Evolutionary conservation across 441 rosid genomes (phyloP).

Genomic region (Macaranga tanarius): DNA sequence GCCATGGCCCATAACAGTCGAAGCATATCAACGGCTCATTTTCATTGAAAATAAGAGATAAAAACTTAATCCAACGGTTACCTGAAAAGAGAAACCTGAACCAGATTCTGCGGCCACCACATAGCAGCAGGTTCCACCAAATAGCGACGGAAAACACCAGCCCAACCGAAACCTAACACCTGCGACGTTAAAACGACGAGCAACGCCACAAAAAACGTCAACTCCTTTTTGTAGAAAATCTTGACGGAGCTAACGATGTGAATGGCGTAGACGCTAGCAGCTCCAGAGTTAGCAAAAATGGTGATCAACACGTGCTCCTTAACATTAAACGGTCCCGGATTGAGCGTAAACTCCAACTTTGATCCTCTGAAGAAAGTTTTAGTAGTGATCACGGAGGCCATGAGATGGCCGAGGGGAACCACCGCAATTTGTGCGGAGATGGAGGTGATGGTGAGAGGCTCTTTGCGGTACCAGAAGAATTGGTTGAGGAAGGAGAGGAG

Average conservation of each 20-base stretch:
- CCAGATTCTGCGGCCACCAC: conserved; percentile 99
- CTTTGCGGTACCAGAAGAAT: conserved; percentile 89
- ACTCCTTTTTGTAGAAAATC: conserved; percentile 71
- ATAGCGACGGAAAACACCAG: conserved; percentile 79
- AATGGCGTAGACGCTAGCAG: conserved; percentile 82
- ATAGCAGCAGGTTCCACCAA: conserved; percentile 90
- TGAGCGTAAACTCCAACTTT: conserved; percentile 63
- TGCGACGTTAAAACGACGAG: conserved; percentile 78
- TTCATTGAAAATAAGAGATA: too few relatives aligned
- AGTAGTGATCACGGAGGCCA: conserved; percentile 64
- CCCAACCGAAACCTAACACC: conserved; percentile 97
- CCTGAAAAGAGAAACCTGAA: conserved; percentile 93
- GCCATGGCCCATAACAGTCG: too few relatives aligned
- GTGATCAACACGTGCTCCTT: conserved; percentile 94
- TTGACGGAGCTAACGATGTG: conserved; percentile 77
- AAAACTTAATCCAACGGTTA: neutral
- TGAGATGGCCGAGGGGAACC: conserved; percentile 77
- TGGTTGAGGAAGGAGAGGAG: conserved; percentile 87
- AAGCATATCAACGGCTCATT: too few relatives aligned
- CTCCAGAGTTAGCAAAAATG: conserved; percentile 90
- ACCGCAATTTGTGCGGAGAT: conserved; percentile 91
- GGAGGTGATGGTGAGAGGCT: conserved; percentile 81
- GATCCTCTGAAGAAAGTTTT: conserved; percentile 62
- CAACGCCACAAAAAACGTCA: conserved; percentile 71
- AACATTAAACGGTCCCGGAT: conserved; percentile 92